Conservation (phyloP, 257 asterid genomes). For the Ehretia macrophylla region DNA sequence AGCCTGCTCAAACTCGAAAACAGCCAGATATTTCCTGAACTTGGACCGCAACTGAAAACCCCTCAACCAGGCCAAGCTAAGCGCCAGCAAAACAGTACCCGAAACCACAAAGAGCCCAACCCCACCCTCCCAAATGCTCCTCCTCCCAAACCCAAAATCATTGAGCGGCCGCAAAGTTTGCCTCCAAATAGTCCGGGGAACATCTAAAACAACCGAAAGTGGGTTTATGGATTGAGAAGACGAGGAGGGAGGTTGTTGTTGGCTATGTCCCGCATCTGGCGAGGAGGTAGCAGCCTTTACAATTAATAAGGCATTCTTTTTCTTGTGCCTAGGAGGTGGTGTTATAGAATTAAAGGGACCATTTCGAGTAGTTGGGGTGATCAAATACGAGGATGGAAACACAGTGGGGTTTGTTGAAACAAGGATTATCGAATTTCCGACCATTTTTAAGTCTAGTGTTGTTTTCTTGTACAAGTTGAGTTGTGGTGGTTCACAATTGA, state of each 20-base stretch:
- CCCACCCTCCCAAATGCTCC: slow-evolving; percentile 99
- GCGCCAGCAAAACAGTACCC: slow-evolving; percentile 69
- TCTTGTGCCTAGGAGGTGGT: slow-evolving; percentile 22
- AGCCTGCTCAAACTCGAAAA: slow-evolving; percentile 89
- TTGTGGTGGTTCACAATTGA: too few relatives aligned
- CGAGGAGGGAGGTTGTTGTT: slow-evolving; percentile 11
- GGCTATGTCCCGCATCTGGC: slow-evolving; percentile 34
- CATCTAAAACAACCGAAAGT: slow-evolving; percentile 51
- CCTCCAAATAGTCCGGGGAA: slow-evolving; percentile 71
- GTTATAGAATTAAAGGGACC: slow-evolving; percentile 39
- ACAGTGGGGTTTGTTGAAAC: slow-evolving; percentile 24
- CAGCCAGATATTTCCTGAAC: slow-evolving; percentile 77
- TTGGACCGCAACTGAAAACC: slow-evolving; percentile 83
- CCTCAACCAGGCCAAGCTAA: slow-evolving; percentile 92
- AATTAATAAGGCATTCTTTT: slow-evolving; percentile 18
- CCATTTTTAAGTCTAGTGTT: slow-evolving; percentile 35
- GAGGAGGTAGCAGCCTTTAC: slow-evolving; percentile 46
- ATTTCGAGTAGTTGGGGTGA: slow-evolving; percentile 27
- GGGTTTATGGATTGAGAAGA: slow-evolving; percentile 44
- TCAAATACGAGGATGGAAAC: slow-evolving; percentile 25
- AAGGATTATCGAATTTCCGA: slow-evolving; percentile 39
- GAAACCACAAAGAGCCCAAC: slow-evolving; percentile 90
- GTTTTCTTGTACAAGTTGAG: too few relatives aligned
- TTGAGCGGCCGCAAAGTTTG: slow-evolving; percentile 77
- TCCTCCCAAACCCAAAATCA: slow-evolving; percentile 91